A percentile compares a stretch with the other conserved stretches of the same genome.
These are phyloP conservation scores for Russula foetens DNA, from an alignment of 768 basidiomycete species.

Conservation along the genomic window DNA sequence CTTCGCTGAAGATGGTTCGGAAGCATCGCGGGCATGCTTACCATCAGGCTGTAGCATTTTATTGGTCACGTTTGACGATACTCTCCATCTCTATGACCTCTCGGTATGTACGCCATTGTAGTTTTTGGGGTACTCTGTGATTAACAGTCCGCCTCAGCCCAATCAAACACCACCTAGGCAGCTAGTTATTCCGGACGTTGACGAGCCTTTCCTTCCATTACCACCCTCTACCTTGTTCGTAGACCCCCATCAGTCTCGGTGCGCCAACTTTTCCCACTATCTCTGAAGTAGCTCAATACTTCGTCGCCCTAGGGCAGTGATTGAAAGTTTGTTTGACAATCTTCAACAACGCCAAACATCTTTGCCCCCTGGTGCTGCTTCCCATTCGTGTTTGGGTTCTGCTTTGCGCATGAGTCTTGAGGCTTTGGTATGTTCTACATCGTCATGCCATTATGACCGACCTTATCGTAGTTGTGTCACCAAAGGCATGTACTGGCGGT, in stretches of 20 bases:
- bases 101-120: conserved; percentile 46
- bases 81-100: conserved; percentile 84
- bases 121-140: background rate
- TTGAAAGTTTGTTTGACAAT: conserved; percentile 58
- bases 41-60: conserved; percentile 52
- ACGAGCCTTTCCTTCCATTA: conserved; percentile 87
- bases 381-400: conserved; percentile 68
- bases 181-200: conserved; percentile 79
- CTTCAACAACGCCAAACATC: conserved; percentile 57
- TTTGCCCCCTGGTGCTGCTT: conserved; percentile 26
- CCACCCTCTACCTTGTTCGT: conserved; percentile 60
- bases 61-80: conserved; percentile 74
- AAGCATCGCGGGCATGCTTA: conserved; percentile 38
- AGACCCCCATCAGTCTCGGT: conserved; percentile 65
- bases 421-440: conserved; percentile 45
- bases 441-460: background rate
- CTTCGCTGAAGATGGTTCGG: conserved; percentile 32
- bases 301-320: conserved; percentile 37
- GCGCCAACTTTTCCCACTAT: background rate
- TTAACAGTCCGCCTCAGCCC: conserved; percentile 25
- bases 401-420: conserved; percentile 65
- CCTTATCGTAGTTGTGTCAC: conserved; percentile 20
- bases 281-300: background rate
- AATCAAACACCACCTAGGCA: conserved; percentile 32
- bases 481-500: conserved; percentile 60